Conservation (phyloP, 1,284 basidiomycete genomes). For the Pyrrhoderma lamaoense region DNA sequence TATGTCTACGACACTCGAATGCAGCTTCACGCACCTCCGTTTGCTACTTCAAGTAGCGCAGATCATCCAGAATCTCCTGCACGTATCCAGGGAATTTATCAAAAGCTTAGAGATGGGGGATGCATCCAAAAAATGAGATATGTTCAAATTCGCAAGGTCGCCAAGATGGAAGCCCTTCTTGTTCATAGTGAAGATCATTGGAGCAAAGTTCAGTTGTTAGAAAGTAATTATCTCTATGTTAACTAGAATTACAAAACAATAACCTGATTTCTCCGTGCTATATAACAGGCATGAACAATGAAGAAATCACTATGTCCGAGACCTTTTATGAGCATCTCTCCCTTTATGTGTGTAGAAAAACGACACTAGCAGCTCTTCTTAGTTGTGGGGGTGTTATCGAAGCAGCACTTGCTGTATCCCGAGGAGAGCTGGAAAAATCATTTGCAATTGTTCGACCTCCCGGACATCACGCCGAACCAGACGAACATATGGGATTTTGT, state of each 20-base stretch:
- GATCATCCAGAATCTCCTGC: constrained; percentile 86
- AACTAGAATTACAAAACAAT: neutral
- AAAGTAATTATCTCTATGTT: constrained; percentile 50
- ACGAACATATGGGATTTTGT: constrained; percentile 98
- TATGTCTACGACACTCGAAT: constrained; percentile 87
- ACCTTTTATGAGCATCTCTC: constrained; percentile 85
- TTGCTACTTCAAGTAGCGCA: constrained; percentile 23
- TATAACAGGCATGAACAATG: constrained; percentile 56
- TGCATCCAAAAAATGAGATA: constrained; percentile 70
- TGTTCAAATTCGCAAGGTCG: constrained; percentile 69
- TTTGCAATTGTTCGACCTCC: constrained; percentile 97
- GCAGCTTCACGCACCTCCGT: constrained; percentile 79
- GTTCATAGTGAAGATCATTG: constrained; percentile 89
- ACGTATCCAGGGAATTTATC: constrained; percentile 78
- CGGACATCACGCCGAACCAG: constrained; percentile 97
- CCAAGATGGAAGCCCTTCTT: constrained; percentile 73
- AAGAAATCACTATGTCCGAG: constrained; percentile 67
- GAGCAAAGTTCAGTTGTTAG: constrained; percentile 79
- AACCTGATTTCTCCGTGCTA: constrained; percentile 8
- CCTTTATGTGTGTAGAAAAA: constrained; percentile 85
- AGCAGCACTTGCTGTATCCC: constrained; percentile 81
- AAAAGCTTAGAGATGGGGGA: constrained; percentile 53
- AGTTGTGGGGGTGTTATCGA: constrained; percentile 96
- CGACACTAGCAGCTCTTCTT: constrained; percentile 78
- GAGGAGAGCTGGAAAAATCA: constrained; percentile 74